phyloP scores from a whole-genome alignment of 352 stramenopile genomes.

The Phytophthora pistaciae region DNA sequence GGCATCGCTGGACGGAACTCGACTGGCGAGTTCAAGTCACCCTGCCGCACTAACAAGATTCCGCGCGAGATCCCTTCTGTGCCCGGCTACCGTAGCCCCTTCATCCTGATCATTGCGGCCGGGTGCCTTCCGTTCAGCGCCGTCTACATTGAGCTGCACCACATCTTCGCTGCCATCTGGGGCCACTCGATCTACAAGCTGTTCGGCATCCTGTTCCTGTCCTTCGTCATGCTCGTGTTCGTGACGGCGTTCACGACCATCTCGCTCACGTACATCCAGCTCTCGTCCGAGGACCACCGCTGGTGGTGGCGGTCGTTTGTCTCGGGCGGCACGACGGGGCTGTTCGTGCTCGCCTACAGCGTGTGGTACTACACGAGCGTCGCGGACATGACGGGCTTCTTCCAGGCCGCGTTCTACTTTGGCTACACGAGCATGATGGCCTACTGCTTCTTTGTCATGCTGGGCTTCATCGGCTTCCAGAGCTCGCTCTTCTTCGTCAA shows the following conservation, averaged over 20 bases:
- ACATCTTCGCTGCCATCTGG: slow-evolving; percentile 98
- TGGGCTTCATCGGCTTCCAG: slow-evolving; percentile 97
- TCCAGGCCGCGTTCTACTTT: slow-evolving; percentile 98
- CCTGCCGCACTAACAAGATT: slow-evolving; percentile 97
- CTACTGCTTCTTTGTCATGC: slow-evolving; percentile 98
- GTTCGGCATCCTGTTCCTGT: slow-evolving; percentile 97
- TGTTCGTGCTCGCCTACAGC: slow-evolving; percentile 97
- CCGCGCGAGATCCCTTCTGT: slow-evolving; percentile 93
- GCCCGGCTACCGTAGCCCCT: slow-evolving; percentile 88
- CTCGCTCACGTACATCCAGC: slow-evolving; percentile 98
- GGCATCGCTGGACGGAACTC: slow-evolving; percentile 96
- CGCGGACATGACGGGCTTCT: slow-evolving; percentile 95
- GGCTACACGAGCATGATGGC: slow-evolving; percentile 98
- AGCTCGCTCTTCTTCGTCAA: slow-evolving; percentile 96
- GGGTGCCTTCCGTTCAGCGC: slow-evolving; percentile 97
- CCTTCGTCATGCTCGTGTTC: slow-evolving; percentile 96
- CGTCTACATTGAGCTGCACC: slow-evolving; percentile 99
- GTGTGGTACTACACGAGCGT: slow-evolving; percentile 97
- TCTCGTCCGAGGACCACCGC: slow-evolving; percentile 96
- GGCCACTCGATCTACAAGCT: slow-evolving; percentile 99
- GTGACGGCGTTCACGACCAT: slow-evolving; percentile 98
- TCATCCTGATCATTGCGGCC: slow-evolving; percentile 92
- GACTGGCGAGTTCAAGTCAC: slow-evolving; percentile 91
- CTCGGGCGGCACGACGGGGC: slow-evolving; percentile 94
- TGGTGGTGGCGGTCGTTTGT: slow-evolving; percentile 98